These are phyloP conservation scores for Auricularia heimuer DNA, from an alignment of 768 basidiomycete genomes.

Conservation along the genomic window DNA sequence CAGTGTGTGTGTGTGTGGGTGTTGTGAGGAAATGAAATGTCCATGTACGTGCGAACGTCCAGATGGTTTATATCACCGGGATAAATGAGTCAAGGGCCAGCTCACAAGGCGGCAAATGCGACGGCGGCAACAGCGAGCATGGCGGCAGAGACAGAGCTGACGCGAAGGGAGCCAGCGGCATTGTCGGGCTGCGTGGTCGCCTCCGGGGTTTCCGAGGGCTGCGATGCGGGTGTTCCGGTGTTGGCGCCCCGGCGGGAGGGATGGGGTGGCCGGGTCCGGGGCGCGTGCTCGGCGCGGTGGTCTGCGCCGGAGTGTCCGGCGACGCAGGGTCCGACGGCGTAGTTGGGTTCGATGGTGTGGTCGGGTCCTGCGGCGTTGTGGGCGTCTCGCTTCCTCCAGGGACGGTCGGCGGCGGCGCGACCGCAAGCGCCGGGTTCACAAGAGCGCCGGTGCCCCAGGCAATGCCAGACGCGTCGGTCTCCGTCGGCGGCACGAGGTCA, in stretches of 20 bases:
- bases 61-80: background rate
- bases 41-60: background rate
- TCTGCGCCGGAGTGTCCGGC: background rate
- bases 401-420: conserved; percentile 13
- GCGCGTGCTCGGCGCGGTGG: background rate
- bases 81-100: background rate
- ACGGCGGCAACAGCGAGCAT: background rate
- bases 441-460: conserved; percentile 62
- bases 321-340: background rate
- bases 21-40: background rate
- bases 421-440: conserved; percentile 28
- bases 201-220: background rate
- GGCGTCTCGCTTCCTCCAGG: background rate
- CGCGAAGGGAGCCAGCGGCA: background rate
- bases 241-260: background rate
- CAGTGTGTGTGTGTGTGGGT: background rate
- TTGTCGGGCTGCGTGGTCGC: background rate
- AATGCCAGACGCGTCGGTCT: conserved; percentile 29
- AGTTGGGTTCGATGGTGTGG: background rate
- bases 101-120: background rate
- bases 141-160: background rate
- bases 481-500: conserved; percentile 48
- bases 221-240: background rate
- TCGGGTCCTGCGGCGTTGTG: background rate
- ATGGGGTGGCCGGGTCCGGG: background rate